Evolutionary conservation across 2,329 filamentous ascomycete genomes (phyloP).

Genomic region (Dryadomyces sulphureus): DNA sequence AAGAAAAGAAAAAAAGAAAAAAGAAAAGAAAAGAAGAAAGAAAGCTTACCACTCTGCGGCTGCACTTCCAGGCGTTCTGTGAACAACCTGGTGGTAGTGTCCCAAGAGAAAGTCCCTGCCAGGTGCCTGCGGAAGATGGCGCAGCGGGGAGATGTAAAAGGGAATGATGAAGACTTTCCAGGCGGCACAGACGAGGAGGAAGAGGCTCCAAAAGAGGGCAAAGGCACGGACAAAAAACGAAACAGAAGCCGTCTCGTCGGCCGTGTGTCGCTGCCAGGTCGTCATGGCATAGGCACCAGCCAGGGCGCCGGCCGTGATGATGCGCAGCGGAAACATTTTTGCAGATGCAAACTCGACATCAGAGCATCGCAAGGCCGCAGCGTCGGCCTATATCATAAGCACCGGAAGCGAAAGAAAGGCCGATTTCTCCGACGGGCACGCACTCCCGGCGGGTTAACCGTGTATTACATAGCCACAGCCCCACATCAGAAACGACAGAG

Average conservation of each 20-base stretch:
- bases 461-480: too few species aligned
- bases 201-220: constrained; percentile 19
- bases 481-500: too few species aligned
- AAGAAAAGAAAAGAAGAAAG: not conserved
- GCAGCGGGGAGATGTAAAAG: constrained; percentile 32
- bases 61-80: constrained; percentile 26
- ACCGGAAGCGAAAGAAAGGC: too few species aligned
- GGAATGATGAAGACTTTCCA: constrained; percentile 34
- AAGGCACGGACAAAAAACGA: constrained; percentile 20
- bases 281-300: constrained; percentile 4
- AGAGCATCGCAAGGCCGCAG: too few species aligned
- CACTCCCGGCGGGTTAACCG: too few species aligned
- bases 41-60: constrained; percentile 30
- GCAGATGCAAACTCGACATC: too few species aligned
- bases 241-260: not conserved
- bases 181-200: constrained; percentile 20
- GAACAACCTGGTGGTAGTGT: constrained; percentile 26
- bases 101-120: constrained; percentile 31
- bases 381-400: too few species aligned
- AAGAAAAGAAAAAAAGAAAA: not conserved
- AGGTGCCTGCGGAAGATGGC: constrained; percentile 29
- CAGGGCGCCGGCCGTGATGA: constrained; percentile 1
- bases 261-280: constrained; percentile 1
- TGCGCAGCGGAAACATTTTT: not conserved
- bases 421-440: too few species aligned